These are phyloP conservation scores for Vitis amurensis DNA, from an alignment of 164 flowering plant genomes.

Conservation along the genomic window DNA sequence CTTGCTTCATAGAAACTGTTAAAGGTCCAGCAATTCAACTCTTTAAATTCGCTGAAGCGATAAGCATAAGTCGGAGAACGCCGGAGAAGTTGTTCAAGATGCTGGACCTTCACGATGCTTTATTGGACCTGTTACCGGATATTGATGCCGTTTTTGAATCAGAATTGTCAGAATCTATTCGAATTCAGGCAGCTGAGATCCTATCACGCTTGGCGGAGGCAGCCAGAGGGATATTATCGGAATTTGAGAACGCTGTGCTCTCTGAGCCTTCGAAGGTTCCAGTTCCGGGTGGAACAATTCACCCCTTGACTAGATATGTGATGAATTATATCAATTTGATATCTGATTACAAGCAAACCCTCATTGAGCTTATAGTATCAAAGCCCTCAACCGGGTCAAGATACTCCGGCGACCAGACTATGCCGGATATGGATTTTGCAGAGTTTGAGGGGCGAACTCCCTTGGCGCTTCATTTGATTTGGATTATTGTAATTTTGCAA, in stretches of 20 bases:
- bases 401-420: slow-evolving; percentile 47
- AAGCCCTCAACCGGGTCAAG: slow-evolving; percentile 60
- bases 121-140: slow-evolving; percentile 65
- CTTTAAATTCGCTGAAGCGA: slow-evolving; percentile 85
- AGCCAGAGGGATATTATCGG: slow-evolving; percentile 70
- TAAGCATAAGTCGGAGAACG: slow-evolving; percentile 70
- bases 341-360: slow-evolving; percentile 70
- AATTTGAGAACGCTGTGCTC: slow-evolving; percentile 81
- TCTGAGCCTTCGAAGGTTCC: slow-evolving; percentile 68
- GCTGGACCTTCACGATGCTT: slow-evolving; percentile 72
- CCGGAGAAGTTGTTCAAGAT: slow-evolving; percentile 91
- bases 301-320: slow-evolving; percentile 84
- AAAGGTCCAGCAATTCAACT: slow-evolving; percentile 69
- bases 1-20: slow-evolving; percentile 75
- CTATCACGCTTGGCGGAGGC: slow-evolving; percentile 76
- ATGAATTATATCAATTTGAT: slow-evolving; percentile 85
- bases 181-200: slow-evolving; percentile 70
- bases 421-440: slow-evolving; percentile 60
- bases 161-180: slow-evolving; percentile 50
- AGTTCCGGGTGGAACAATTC: slow-evolving; percentile 85
- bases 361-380: slow-evolving; percentile 63
- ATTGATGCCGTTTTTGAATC: slow-evolving; percentile 60
- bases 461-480: slow-evolving; percentile 70
- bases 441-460: slow-evolving; percentile 56
- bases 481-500: slow-evolving; percentile 70